These are phyloP conservation scores for Thymus quinquecostatus DNA, from an alignment of 257 asterid genomes.

Conservation along the genomic window DNA sequence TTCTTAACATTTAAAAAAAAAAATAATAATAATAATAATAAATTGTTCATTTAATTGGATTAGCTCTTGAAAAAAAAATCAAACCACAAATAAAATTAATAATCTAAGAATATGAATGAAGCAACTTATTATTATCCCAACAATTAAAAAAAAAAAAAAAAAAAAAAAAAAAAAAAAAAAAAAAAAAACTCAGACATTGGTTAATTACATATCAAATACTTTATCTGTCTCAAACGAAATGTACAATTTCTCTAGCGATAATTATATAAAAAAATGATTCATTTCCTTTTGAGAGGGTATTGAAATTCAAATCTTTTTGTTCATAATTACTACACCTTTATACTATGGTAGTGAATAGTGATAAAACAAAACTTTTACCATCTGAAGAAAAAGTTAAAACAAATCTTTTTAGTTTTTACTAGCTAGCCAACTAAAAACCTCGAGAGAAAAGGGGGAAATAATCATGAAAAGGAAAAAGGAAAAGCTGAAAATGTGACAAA, in stretches of 20 bases:
- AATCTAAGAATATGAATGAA: background rate
- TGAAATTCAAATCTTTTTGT: background rate
- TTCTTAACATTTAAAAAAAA: no score
- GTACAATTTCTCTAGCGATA: no score
- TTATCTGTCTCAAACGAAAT: no score
- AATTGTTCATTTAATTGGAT: no score
- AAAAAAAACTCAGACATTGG: background rate
- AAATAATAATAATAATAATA: no score
- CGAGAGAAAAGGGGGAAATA: background rate
- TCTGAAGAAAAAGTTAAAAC: background rate
- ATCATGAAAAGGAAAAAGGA: background rate
- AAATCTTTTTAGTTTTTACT: background rate
- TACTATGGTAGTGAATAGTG: no score
- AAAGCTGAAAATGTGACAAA: conserved; percentile 4
- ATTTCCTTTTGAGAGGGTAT: no score
- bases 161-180: no score
- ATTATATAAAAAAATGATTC: no score
- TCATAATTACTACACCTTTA: conserved; percentile 24
- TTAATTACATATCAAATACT: background rate
- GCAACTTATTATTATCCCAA: background rate
- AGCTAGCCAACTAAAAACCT: background rate
- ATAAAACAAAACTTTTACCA: background rate
- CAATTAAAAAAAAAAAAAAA: background rate
- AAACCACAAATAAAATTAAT: no score
- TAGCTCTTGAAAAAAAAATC: no score